Evolutionary conservation across 257 asterid genomes (phyloP).

Genomic region (Marsdenia floribunda): DNA sequence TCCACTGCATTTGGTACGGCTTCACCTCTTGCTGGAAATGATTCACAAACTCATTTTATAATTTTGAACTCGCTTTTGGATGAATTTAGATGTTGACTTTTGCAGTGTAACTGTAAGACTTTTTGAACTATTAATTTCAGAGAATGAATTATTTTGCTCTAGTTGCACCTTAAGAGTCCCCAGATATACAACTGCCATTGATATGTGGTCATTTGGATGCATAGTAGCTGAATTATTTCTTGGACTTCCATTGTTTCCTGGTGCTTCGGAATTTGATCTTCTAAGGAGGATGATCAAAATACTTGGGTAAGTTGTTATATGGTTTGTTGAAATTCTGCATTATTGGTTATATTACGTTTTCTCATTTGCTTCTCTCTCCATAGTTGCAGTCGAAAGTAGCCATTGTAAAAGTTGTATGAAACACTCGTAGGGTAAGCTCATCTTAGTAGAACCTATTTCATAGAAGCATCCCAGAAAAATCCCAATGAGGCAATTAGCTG

Average conservation of each 20-base stretch:
- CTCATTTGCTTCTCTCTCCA: not conserved
- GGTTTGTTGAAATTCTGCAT: not conserved
- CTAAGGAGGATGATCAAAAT: constrained; percentile 91
- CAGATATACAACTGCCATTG: constrained; percentile 93
- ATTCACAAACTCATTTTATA: not conserved
- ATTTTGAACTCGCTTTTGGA: not conserved
- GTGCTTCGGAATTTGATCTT: constrained; percentile 98
- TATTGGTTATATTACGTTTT: not conserved
- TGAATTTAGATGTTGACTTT: not conserved
- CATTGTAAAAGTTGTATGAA: not conserved
- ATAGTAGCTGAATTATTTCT: constrained; percentile 91
- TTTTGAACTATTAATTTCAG: not conserved
- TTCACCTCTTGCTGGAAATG: not conserved
- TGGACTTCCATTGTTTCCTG: constrained; percentile 97
- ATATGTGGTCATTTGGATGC: constrained; percentile 99
- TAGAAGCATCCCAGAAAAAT: not conserved
- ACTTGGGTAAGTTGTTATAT: constrained; percentile 59
- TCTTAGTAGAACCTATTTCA: not conserved
- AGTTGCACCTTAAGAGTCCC: constrained; percentile 48
- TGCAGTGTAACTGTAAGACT: not conserved
- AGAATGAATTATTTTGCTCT: not conserved
- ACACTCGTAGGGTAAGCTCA: not conserved
- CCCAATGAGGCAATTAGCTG: not conserved
- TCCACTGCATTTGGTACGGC: not conserved
- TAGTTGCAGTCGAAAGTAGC: not conserved